Conservation (phyloP, 2,329 filamentous ascomycete genomes). For the Fusarium musae region DNA sequence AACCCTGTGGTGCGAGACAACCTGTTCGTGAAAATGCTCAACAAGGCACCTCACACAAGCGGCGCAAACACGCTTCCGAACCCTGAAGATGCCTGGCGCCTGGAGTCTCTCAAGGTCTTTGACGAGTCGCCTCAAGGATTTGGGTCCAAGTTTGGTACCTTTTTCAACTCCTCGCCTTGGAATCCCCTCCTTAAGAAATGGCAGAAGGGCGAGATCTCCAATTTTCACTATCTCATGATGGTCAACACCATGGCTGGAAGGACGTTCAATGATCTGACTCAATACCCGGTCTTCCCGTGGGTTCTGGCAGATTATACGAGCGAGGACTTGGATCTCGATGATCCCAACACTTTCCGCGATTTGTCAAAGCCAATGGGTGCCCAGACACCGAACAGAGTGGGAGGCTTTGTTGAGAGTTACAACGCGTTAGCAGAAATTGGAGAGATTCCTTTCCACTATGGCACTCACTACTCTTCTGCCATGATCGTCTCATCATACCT, state of each 20-base stretch:
- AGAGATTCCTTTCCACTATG: conserved; percentile 94
- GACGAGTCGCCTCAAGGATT: conserved; percentile 72
- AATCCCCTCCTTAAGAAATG: conserved; percentile 89
- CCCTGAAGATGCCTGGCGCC: conserved; percentile 89
- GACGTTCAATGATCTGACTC: conserved; percentile 97
- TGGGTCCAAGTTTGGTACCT: conserved; percentile 89
- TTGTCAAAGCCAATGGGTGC: conserved; percentile 96
- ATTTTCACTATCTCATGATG: conserved; percentile 99
- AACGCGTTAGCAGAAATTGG: conserved; percentile 90
- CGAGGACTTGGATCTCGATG: conserved; percentile 85
- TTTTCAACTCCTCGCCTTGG: conserved; percentile 85
- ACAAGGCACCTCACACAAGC: conserved; percentile 83
- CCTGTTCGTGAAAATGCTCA: conserved; percentile 78
- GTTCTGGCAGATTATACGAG: conserved; percentile 95
- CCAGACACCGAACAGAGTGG: conserved; percentile 79
- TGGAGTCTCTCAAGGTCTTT: conserved; percentile 80
- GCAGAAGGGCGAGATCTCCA: conserved; percentile 94
- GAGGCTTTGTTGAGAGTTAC: conserved; percentile 85
- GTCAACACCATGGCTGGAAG: conserved; percentile 97
- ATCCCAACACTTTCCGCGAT: conserved; percentile 89
- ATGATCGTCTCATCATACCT: conserved; percentile 99
- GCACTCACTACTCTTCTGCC: conserved; percentile 97
- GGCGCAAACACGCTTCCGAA: conserved; percentile 76
- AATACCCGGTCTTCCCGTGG: conserved; percentile 99
- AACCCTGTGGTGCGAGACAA: conserved; percentile 80